Conservation (phyloP, 306 rosid species). For the Malus fusca region DNA sequence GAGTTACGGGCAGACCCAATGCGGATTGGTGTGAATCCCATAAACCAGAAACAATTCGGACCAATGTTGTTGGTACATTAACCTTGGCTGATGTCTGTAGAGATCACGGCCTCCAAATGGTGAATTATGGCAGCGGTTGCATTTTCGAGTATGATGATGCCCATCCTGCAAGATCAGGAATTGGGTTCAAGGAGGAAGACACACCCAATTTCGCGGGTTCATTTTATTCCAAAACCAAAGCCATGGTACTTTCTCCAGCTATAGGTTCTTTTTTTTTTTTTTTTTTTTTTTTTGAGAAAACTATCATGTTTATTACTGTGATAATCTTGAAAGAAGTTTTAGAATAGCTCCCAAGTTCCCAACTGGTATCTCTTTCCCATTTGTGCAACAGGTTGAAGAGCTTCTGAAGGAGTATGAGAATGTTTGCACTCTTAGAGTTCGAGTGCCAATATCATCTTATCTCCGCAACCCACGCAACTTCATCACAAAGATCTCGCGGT, state of each 20-base stretch:
- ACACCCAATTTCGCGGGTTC: conserved; percentile 23
- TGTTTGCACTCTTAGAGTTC: conserved; percentile 52
- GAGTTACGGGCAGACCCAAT: conserved; percentile 41
- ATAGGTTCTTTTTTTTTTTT: too few relatives aligned
- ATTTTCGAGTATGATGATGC: conserved; percentile 34
- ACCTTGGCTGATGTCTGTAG: conserved; percentile 44
- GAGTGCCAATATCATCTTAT: conserved; percentile 48
- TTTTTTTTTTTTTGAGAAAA: too few relatives aligned
- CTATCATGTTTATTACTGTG: background rate
- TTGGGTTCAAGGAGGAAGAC: conserved; percentile 37
- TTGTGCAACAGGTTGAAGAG: conserved; percentile 43
- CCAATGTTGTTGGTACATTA: conserved; percentile 33
- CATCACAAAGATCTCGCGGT: conserved; percentile 42
- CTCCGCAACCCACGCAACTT: conserved; percentile 51
- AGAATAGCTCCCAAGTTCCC: background rate
- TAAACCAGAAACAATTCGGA: conserved; percentile 35
- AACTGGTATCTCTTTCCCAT: background rate
- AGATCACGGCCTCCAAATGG: conserved; percentile 29
- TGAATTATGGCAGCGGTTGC: conserved; percentile 38
- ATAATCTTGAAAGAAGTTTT: background rate
- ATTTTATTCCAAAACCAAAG: conserved; percentile 43
- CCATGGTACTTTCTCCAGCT: conserved; percentile 27
- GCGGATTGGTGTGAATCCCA: conserved; percentile 51
- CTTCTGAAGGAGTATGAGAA: conserved; percentile 48
- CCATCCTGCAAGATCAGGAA: conserved; percentile 29